Evolutionary conservation across 306 rosid species (phyloP).

Genomic region (Pterocarpus santalinus): DNA sequence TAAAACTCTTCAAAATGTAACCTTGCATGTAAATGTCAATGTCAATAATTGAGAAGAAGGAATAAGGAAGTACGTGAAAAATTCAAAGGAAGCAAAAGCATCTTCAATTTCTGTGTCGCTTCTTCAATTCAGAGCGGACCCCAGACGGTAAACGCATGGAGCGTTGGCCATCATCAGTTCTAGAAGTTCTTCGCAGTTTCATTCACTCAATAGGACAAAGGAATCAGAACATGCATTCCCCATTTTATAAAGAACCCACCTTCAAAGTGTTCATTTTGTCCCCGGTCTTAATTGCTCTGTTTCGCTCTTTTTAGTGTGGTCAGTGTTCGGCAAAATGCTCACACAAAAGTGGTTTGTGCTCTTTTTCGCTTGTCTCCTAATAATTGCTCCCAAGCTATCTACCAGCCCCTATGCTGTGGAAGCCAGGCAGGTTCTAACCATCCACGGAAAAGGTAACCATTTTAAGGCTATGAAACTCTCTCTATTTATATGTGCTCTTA

Average conservation of each 20-base stretch:
- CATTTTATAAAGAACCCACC: constrained; percentile 15
- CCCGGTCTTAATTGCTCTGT: neutral
- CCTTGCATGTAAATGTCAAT: too few species aligned
- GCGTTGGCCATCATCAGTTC: constrained; percentile 11
- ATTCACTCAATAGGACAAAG: constrained; percentile 28
- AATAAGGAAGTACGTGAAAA: neutral
- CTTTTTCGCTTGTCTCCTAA: constrained; percentile 49
- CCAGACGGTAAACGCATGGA: constrained; percentile 32
- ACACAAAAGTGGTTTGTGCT: constrained; percentile 41
- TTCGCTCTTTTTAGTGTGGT: neutral
- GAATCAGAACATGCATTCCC: constrained; percentile 44
- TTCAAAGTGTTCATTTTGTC: constrained; percentile 17
- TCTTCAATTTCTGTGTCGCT: neutral
- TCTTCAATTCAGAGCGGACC: neutral
- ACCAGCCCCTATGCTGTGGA: constrained; percentile 36
- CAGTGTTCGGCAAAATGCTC: constrained; percentile 33
- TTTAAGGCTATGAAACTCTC: neutral
- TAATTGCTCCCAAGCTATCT: constrained; percentile 28
- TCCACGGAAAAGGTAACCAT: constrained; percentile 32
- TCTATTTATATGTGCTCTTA: neutral
- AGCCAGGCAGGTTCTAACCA: constrained; percentile 45
- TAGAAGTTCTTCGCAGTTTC: constrained; percentile 31
- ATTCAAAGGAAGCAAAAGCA: constrained; percentile 3
- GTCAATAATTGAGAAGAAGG: neutral
- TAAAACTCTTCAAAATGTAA: too few species aligned